Evolutionary conservation across 345 rosid genomes (phyloP).

Genomic region (Euphorbia peplus): DNA sequence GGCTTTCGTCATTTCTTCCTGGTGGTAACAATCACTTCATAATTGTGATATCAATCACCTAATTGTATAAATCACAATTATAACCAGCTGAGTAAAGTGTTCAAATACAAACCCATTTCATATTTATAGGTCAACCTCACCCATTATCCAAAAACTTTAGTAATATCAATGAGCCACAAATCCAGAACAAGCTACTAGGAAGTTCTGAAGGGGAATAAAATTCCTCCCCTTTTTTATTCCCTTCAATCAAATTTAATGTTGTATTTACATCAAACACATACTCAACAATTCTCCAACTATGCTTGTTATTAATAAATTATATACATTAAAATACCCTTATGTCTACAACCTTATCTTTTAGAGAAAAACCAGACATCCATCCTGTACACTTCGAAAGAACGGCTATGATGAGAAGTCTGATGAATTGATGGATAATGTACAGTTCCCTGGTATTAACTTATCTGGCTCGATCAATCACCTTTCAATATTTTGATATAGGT

Average conservation of each 20-base stretch:
- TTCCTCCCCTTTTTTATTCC: background rate
- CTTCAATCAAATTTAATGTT: background rate
- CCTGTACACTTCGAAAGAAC: constrained; percentile 21
- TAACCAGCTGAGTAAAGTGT: too few relatives aligned
- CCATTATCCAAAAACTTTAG: background rate
- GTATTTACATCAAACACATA: background rate
- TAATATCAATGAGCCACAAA: background rate
- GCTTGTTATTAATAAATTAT: background rate
- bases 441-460: background rate
- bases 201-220: background rate
- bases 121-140: background rate
- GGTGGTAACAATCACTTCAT: background rate
- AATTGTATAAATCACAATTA: too few relatives aligned
- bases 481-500: constrained; percentile 57
- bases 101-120: background rate
- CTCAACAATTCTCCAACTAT: background rate
- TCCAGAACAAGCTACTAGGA: background rate
- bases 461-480: constrained; percentile 25
- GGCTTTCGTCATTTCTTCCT: too few relatives aligned
- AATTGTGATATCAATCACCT: background rate
- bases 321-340: background rate
- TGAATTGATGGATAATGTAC: background rate
- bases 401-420: background rate
- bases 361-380: background rate
- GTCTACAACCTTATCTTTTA: background rate